A percentile compares a stretch with the other conserved stretches of the same genome.
phyloP scores from a whole-genome alignment of 2,329 filamentous ascomycete genomes.

The Calonectria multiphialidica region DNA sequence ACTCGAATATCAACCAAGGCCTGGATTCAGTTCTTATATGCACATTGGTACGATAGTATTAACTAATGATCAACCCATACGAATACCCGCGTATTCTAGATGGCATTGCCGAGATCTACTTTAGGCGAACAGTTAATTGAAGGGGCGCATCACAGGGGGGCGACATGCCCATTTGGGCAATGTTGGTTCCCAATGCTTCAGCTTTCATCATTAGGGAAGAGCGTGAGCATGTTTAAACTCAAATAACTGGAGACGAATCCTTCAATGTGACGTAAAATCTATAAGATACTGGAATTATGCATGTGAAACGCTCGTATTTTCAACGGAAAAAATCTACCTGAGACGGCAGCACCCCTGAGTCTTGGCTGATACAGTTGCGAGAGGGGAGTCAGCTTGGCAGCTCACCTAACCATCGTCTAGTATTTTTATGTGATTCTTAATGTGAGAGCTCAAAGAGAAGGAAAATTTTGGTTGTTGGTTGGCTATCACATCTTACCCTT shows the following conservation, averaged over 20 bases:
- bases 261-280: neutral
- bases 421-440: neutral
- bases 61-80: neutral
- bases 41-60: neutral
- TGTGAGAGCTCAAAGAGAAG: too few relatives aligned
- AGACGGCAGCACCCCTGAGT: neutral
- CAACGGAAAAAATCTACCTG: neutral
- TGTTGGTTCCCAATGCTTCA: neutral
- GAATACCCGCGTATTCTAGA: neutral
- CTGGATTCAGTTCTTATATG: neutral
- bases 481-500: too few relatives aligned
- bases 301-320: constrained; percentile 1
- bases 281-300: neutral
- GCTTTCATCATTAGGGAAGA: neutral
- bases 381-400: neutral
- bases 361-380: neutral
- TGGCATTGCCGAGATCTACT: neutral
- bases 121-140: neutral
- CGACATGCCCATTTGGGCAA: neutral
- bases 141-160: neutral
- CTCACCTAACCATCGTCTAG: neutral
- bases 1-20: neutral
- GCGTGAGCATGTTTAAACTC: neutral
- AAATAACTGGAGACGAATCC: constrained; percentile 2
- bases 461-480: too few relatives aligned